These are phyloP conservation scores for Auricularia sp. DNA, from an alignment of 768 basidiomycete species.

Conservation along the genomic window DNA sequence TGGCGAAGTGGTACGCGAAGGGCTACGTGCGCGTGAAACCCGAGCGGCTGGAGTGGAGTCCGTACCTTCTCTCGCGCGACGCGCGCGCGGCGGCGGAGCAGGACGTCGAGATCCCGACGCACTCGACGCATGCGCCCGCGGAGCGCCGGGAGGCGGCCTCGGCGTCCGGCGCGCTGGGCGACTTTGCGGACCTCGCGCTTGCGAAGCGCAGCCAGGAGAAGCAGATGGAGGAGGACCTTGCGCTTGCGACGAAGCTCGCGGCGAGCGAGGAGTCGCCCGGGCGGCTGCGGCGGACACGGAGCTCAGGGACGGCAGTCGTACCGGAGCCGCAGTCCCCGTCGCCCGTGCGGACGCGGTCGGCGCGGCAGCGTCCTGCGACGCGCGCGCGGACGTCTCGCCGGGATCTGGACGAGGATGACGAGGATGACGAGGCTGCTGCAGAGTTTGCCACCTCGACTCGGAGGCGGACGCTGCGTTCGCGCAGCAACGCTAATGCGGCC, in stretches of 20 bases:
- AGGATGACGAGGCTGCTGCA: neutral
- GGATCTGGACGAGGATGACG: neutral
- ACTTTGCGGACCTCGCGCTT: conserved; percentile 3
- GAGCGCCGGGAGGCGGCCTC: neutral
- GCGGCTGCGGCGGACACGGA: conserved; percentile 6
- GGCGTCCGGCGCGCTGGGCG: neutral
- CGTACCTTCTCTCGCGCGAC: conserved; percentile 58
- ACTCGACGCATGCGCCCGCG: conserved; percentile 4
- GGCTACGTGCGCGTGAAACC: conserved; percentile 64
- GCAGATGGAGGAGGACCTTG: conserved; percentile 1
- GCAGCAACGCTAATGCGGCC: too few relatives aligned
- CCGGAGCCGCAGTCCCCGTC: neutral
- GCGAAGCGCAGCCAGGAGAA: neutral
- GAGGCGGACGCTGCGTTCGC: too few relatives aligned
- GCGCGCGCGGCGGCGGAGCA: conserved; percentile 1
- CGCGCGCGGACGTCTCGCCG: neutral
- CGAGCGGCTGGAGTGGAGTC: conserved; percentile 89
- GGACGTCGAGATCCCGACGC: neutral
- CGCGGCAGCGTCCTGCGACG: neutral
- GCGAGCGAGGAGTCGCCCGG: conserved; percentile 3
- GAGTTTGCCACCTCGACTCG: neutral
- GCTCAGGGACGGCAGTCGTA: neutral
- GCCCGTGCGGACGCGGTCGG: neutral
- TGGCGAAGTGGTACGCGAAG: conserved; percentile 65
- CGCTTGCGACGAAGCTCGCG: conserved; percentile 5